phyloP scores from a whole-genome alignment of 2,329 filamentous ascomycete species.

The Thyridium curvatum region DNA sequence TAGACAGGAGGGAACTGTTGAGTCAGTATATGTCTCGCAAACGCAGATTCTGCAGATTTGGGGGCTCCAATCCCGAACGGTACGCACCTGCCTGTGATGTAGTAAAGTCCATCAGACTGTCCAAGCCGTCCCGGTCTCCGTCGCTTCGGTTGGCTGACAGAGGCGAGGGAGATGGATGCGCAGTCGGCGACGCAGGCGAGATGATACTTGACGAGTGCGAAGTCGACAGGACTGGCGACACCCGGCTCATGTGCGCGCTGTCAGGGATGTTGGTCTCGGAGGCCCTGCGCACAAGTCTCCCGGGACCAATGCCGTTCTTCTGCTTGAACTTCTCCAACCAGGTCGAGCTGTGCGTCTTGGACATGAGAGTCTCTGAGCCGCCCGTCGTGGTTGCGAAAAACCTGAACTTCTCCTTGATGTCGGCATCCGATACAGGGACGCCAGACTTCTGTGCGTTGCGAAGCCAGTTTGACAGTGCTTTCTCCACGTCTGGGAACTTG shows the following conservation, averaged over 20 bases:
- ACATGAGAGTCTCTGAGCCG: constrained; percentile 60
- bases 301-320: constrained; percentile 59
- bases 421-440: constrained; percentile 66
- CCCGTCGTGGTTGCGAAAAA: constrained; percentile 71
- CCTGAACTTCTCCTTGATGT: constrained; percentile 76
- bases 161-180: constrained; percentile 61
- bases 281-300: constrained; percentile 47
- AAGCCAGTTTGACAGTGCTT: constrained; percentile 82
- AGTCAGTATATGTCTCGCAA: constrained; percentile 38
- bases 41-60: too few relatives aligned
- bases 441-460: constrained; percentile 75
- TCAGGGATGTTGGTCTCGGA: constrained; percentile 69
- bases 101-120: constrained; percentile 53
- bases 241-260: constrained; percentile 40
- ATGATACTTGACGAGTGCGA: constrained; percentile 58
- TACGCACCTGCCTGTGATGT: constrained; percentile 41
- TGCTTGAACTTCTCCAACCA: constrained; percentile 97
- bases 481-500: constrained; percentile 85
- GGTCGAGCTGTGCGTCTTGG: constrained; percentile 60
- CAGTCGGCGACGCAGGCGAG: constrained; percentile 68
- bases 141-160: constrained; percentile 64
- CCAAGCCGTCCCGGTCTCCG: constrained; percentile 55
- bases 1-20: constrained; percentile 61
- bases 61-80: constrained; percentile 19
- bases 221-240: not conserved